Percentiles rank a stretch among this genome's conserved stretches.
Evolutionary conservation across 2,329 filamentous ascomycete genomes (phyloP).

Genomic region (Aureobasidium subglaciale): DNA sequence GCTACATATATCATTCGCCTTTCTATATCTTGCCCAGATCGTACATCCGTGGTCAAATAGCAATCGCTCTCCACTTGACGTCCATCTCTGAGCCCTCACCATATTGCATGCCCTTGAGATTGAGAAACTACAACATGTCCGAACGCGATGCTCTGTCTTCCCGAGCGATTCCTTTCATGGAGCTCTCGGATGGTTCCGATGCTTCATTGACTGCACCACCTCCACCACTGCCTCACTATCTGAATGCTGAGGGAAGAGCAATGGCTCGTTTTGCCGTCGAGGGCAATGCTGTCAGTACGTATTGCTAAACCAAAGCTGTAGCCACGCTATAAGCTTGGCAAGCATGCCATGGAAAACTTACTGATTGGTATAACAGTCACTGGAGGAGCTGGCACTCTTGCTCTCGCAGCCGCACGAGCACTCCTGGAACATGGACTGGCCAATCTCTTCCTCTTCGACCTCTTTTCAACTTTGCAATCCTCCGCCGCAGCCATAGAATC

Average conservation of each 20-base stretch:
- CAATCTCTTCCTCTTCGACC: conserved; percentile 55
- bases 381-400: conserved; percentile 59
- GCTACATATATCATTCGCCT: background rate
- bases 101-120: conserved; percentile 2
- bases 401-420: conserved; percentile 50
- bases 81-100: no score
- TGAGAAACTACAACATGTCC: conserved; percentile 20
- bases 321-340: no score
- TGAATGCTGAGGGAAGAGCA: conserved; percentile 37
- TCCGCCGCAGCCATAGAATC: conserved; percentile 36
- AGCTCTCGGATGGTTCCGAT: conserved; percentile 37
- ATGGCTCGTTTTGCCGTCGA: conserved; percentile 44
- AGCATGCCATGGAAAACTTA: background rate
- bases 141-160: conserved; percentile 39
- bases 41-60: no score
- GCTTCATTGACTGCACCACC: conserved; percentile 40
- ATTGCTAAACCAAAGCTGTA: background rate
- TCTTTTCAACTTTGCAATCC: conserved; percentile 38
- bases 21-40: background rate
- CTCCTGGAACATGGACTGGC: conserved; percentile 61
- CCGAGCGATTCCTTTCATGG: conserved; percentile 43
- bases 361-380: conserved; percentile 43
- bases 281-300: conserved; percentile 47
- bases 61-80: no score
- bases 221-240: conserved; percentile 34